These are phyloP conservation scores for Lachnellula suecica DNA, from an alignment of 2,329 filamentous ascomycete species.

Conservation along the genomic window DNA sequence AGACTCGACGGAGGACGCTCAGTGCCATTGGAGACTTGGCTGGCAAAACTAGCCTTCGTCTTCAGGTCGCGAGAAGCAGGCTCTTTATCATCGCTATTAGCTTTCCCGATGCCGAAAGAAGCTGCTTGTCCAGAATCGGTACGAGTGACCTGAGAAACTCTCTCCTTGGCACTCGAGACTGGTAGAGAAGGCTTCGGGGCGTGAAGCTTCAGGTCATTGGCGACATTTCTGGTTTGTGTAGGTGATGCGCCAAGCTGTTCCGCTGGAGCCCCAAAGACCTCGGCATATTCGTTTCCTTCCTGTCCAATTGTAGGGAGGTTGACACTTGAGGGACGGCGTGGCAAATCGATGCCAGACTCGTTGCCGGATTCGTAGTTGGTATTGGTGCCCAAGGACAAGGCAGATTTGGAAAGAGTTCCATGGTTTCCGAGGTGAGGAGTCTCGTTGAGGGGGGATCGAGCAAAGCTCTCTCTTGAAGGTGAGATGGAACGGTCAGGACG, in stretches of 20 bases:
- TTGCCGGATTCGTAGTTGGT: constrained; percentile 35
- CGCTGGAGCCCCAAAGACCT: constrained; percentile 44
- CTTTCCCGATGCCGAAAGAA: constrained; percentile 77
- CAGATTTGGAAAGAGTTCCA: constrained; percentile 22
- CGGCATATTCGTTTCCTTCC: constrained; percentile 86
- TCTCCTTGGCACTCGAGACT: constrained; percentile 75
- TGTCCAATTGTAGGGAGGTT: constrained; percentile 81
- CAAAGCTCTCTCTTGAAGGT: constrained; percentile 74
- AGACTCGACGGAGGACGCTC: constrained; percentile 54
- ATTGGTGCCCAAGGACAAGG: constrained; percentile 39
- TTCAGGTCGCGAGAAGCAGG: constrained; percentile 53
- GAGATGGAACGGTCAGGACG: constrained; percentile 73
- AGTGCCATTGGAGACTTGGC: constrained; percentile 41
- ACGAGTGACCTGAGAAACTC: constrained; percentile 80
- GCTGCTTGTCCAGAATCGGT: constrained; percentile 88
- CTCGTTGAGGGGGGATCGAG: constrained; percentile 83
- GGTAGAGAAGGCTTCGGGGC: constrained; percentile 87
- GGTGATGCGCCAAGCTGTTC: constrained; percentile 53
- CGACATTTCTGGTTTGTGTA: constrained; percentile 75
- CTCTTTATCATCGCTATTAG: constrained; percentile 52
- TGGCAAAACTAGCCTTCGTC: constrained; percentile 61
- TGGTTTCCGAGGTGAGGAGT: constrained; percentile 47
- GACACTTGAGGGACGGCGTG: constrained; percentile 71
- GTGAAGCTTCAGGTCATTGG: constrained; percentile 79
- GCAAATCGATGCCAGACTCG: constrained; percentile 41